Evolutionary conservation across 345 rosid species (phyloP), one percentile per base, ranked within the genome.

Genomic region (Populus ilicifolia): DNA sequence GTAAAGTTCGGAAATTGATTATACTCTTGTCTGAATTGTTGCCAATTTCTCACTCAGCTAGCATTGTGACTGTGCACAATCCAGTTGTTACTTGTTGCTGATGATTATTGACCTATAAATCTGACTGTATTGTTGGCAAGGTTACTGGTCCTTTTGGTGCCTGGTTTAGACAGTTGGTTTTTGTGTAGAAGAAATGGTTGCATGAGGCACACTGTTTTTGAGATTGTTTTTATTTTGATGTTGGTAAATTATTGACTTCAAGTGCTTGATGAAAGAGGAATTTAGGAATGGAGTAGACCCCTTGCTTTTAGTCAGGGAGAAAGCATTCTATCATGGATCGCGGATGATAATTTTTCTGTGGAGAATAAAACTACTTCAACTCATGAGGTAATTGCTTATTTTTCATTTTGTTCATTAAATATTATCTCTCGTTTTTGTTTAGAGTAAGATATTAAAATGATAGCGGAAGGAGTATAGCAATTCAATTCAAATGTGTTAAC

Each of bases 271-370:
- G 76, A 61, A 90, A 94, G 97, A 86, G 71, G 90, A 86, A 39
- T 91, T 82, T 64, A 77, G 78, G 66, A 84, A 70, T 9, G 86
- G 86, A 43, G 75, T 88, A 41, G 89, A 90, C 50, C 81, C 91
- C 38, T 77, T 93, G 94, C 88, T 96, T 74, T 86, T 89, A 6
- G 89, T 86, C 29, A 89, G 88, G 69, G 96, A 36, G 97, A 96
- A 80, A 79, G 88, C 74, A 79, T 89, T 69, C 33, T 92, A n/a
- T 90, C 96, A 25, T 92, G 91, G 98, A 81, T 78, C 83, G 83
- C 85, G 65, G 90, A 89, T 77, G 94, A 90, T 54, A 90, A 87
- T 76, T 93, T 95, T 69, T 13, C 85, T 17, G 86, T 93, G 59
- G 93, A 91, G 67, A 96, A 92, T 35, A 84, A 82, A 73, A 56